Evolutionary conservation across 805 yeast species (phyloP).

Genomic region (Cyberlindnera veronae): DNA sequence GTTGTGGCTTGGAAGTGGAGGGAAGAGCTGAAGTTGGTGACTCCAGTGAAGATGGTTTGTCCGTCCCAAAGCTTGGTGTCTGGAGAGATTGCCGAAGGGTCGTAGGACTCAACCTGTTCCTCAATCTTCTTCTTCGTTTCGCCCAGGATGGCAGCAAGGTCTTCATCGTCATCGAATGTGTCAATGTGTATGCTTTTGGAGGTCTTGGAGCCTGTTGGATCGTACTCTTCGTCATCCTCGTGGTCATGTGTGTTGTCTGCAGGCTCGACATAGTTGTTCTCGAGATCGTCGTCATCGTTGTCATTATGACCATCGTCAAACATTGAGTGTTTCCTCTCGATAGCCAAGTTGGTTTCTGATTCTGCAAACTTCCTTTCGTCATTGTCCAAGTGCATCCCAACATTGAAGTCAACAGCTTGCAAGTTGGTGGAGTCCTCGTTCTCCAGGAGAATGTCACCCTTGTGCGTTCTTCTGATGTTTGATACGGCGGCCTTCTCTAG

Average conservation of each 20-base stretch:
- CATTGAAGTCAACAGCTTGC: slow-evolving; percentile 31
- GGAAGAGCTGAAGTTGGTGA: slow-evolving; percentile 39
- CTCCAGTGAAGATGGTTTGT: slow-evolving; percentile 44
- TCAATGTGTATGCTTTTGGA: slow-evolving; percentile 27
- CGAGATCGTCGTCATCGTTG: slow-evolving; percentile 14
- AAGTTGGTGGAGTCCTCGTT: slow-evolving; percentile 33
- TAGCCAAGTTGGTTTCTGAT: slow-evolving; percentile 8
- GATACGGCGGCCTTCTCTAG: slow-evolving; percentile 59
- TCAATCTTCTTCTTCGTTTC: slow-evolving; percentile 21
- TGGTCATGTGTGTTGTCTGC: slow-evolving; percentile 4
- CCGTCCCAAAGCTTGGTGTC: slow-evolving; percentile 43
- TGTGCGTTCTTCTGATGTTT: slow-evolving; percentile 74
- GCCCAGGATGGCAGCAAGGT: slow-evolving; percentile 31
- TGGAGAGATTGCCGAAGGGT: slow-evolving; percentile 14
- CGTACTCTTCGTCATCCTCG: slow-evolving; percentile 22
- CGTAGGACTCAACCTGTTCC: slow-evolving; percentile 18
- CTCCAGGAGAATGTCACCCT: slow-evolving; percentile 83
- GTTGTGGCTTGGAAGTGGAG: slow-evolving; percentile 28
- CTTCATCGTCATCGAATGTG: slow-evolving; percentile 32
- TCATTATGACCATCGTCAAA: slow-evolving; percentile 6
- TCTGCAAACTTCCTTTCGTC: slow-evolving; percentile 23
- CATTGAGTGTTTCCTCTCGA: slow-evolving; percentile 16
- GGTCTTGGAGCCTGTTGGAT: slow-evolving; percentile 1
- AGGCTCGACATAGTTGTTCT: background rate
- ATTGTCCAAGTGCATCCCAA: slow-evolving; percentile 22